Evolutionary conservation across 2,329 filamentous ascomycete species (phyloP).

Genomic region (Tothia fuscella): DNA sequence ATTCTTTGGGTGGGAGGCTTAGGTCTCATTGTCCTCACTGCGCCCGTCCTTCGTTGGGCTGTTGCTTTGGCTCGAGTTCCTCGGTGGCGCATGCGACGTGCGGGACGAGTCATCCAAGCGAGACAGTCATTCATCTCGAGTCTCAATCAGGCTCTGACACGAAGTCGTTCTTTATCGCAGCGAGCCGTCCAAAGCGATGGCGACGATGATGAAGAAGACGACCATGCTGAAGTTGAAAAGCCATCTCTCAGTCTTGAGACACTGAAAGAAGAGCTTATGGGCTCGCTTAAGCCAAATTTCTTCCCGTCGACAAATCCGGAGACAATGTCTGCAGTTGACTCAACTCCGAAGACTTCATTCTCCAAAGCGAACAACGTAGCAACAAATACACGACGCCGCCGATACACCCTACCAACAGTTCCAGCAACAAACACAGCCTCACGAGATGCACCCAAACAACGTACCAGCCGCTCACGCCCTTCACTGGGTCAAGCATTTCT

Average conservation of each 20-base stretch:
- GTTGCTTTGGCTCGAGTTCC: conserved; percentile 79
- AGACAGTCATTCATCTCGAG: conserved; percentile 32
- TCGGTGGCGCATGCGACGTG: conserved; percentile 72
- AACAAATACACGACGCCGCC: not conserved
- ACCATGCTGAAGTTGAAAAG: conserved; percentile 12
- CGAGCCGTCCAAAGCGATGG: conserved; percentile 30
- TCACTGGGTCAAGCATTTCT: conserved; percentile 51
- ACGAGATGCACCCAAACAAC: conserved; percentile 35
- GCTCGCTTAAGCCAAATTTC: conserved; percentile 15
- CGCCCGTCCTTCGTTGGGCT: conserved; percentile 67
- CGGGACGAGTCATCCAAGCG: conserved; percentile 31
- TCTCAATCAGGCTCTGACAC: conserved; percentile 19
- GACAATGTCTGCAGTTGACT: conserved; percentile 21
- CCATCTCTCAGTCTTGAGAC: conserved; percentile 18
- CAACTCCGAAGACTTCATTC: conserved; percentile 13
- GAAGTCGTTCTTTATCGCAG: conserved; percentile 18
- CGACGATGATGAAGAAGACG: conserved; percentile 28
- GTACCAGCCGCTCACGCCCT: not conserved
- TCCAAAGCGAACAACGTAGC: not conserved
- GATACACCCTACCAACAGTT: conserved; percentile 10
- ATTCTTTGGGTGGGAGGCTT: conserved; percentile 53
- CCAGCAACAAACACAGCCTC: not conserved
- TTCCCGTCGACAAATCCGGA: conserved; percentile 12
- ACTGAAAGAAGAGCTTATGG: conserved; percentile 20
- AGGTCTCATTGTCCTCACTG: conserved; percentile 59